Evolutionary conservation across 1,139 yeast genomes (phyloP).

Genomic region (Hyphopichia fennica): DNA sequence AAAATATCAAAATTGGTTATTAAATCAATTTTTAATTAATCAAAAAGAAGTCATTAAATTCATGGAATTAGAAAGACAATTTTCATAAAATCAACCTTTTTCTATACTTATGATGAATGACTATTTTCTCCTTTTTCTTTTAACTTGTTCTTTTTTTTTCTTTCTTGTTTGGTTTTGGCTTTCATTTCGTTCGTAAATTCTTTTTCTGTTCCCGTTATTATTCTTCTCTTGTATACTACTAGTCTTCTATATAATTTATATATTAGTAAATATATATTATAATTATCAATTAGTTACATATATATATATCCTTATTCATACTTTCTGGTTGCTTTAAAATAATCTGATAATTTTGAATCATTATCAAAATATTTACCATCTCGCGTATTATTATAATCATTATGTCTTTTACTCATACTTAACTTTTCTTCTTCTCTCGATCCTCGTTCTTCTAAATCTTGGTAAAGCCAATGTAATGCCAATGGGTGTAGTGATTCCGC

Average conservation of each 20-base stretch:
- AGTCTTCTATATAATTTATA: conserved; percentile 2
- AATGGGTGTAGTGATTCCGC: conserved; percentile 67
- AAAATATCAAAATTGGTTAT: conserved; percentile 16
- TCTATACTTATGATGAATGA: neutral
- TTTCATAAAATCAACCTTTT: neutral
- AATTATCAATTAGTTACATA: neutral
- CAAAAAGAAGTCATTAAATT: conserved; percentile 13
- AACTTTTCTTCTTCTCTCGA: conserved; percentile 51
- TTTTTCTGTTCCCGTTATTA: neutral
- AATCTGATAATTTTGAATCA: conserved; percentile 43
- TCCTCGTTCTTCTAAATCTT: conserved; percentile 56
- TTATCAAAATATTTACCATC: conserved; percentile 49
- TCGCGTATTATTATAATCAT: conserved; percentile 44
- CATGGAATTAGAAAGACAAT: conserved; percentile 16
- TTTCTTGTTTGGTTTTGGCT: too few species aligned
- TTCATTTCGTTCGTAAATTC: too few species aligned
- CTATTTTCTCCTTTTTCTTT: neutral
- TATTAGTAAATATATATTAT: conserved; percentile 3
- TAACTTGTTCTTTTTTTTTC: neutral
- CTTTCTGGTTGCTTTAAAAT: conserved; percentile 49
- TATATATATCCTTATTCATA: conserved; percentile 10
- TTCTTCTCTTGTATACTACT: neutral
- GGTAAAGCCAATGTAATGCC: conserved; percentile 62
- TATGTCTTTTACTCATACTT: conserved; percentile 44
- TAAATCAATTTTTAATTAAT: conserved; percentile 11